A percentile compares a stretch with the other conserved stretches of the same genome.
Conservation (phyloP, 2,329 filamentous ascomycete species). For the Zymoseptoria pseudotritici region DNA sequence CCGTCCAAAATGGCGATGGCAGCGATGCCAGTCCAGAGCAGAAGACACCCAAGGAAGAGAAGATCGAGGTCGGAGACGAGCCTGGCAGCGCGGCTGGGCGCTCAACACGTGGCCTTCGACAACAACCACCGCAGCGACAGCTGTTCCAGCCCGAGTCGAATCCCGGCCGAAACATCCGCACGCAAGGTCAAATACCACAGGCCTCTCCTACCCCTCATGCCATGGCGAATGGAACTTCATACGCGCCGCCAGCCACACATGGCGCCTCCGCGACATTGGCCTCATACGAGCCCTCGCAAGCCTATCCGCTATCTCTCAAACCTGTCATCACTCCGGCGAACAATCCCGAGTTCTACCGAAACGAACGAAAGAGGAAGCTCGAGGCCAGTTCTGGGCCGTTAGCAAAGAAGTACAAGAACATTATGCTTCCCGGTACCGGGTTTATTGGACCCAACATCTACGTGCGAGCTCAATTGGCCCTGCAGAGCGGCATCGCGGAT, state of each 20-base stretch:
- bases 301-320: constrained; percentile 59
- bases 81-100: constrained; percentile 33
- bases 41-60: constrained; percentile 44
- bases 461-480: constrained; percentile 72
- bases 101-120: constrained; percentile 42
- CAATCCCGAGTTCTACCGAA: constrained; percentile 60
- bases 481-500: constrained; percentile 68
- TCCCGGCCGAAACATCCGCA: constrained; percentile 56
- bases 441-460: constrained; percentile 78
- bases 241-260: constrained; percentile 19
- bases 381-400: constrained; percentile 35
- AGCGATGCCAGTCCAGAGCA: constrained; percentile 39
- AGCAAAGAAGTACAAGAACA: constrained; percentile 42
- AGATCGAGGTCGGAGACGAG: constrained; percentile 44
- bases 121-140: constrained; percentile 76
- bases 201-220: constrained; percentile 39
- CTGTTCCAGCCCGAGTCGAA: constrained; percentile 77
- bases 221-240: constrained; percentile 45
- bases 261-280: constrained; percentile 48
- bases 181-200: constrained; percentile 27
- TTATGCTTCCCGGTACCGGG: constrained; percentile 58
- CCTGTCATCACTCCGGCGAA: constrained; percentile 69
- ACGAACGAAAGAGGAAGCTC: constrained; percentile 44
- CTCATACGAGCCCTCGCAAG: constrained; percentile 60
- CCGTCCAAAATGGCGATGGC: constrained; percentile 47